Conservation (phyloP, 306 rosid species). For the Cercis canadensis region DNA sequence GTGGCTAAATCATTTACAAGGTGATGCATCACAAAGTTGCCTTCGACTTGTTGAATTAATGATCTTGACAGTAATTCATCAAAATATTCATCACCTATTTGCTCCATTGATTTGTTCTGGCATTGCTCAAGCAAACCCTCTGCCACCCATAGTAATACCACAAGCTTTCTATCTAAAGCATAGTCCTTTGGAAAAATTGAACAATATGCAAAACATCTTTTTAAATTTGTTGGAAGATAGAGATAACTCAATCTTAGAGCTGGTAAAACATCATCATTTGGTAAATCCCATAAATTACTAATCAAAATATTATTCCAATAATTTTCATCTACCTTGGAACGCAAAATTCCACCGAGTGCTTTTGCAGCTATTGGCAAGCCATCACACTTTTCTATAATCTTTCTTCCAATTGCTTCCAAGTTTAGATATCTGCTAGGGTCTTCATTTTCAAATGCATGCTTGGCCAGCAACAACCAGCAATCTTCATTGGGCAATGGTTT, state of each 20-base stretch:
- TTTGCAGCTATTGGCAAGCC: conserved; percentile 51
- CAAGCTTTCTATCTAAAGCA: not conserved
- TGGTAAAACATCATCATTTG: conserved; percentile 42
- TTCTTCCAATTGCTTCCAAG: conserved; percentile 33
- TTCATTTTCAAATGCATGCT: conserved; percentile 42
- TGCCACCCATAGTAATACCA: conserved; percentile 38
- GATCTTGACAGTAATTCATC: conserved; percentile 30
- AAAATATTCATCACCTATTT: conserved; percentile 20
- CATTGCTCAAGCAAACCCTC: conserved; percentile 21
- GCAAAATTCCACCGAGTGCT: conserved; percentile 42
- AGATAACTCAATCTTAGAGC: not conserved
- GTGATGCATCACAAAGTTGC: conserved; percentile 24
- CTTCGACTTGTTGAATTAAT: conserved; percentile 23
- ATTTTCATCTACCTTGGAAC: conserved; percentile 27
- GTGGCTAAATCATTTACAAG: conserved; percentile 38
- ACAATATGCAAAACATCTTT: not conserved
- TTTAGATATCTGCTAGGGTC: not conserved
- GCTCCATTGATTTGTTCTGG: conserved; percentile 7
- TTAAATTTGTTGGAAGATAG: not conserved
- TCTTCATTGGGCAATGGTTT: conserved; percentile 35
- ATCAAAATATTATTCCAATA: conserved; percentile 41
- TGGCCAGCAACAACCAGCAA: conserved; percentile 38
- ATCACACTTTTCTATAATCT: conserved; percentile 39
- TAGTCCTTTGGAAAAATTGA: conserved; percentile 19
- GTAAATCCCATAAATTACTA: conserved; percentile 40